Conservation (phyloP, 2,329 filamentous ascomycete species). For the Monosporascus sp. region DNA sequence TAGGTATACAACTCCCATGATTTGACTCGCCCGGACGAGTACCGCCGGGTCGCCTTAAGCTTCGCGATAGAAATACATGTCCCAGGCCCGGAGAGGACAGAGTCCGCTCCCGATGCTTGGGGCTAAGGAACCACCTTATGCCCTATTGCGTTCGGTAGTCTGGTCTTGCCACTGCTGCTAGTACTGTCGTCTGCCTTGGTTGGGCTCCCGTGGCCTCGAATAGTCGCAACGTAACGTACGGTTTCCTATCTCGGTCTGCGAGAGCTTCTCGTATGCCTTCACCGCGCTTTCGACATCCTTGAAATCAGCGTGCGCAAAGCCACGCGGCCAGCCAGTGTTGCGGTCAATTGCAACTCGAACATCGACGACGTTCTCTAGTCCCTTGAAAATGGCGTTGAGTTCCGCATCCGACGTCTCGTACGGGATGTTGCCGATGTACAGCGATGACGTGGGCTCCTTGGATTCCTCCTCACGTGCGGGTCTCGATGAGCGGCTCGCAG, state of each 20-base stretch:
- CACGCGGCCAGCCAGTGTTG: constrained; percentile 71
- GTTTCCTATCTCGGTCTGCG: constrained; percentile 55
- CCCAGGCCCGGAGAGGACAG: background rate
- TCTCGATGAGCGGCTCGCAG: constrained; percentile 19
- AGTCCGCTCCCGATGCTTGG: background rate
- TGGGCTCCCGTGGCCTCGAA: constrained; percentile 25
- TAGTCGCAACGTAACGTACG: constrained; percentile 63
- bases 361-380: constrained; percentile 64
- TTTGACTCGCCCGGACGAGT: background rate
- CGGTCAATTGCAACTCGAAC: constrained; percentile 80
- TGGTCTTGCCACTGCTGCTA: background rate
- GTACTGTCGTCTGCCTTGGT: background rate
- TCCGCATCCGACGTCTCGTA: constrained; percentile 82
- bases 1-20: background rate
- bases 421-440: constrained; percentile 82
- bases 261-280: constrained; percentile 51
- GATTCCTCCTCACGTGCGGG: background rate
- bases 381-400: constrained; percentile 69
- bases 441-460: constrained; percentile 50
- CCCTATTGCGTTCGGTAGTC: background rate
- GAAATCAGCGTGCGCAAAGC: constrained; percentile 84
- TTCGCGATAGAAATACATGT: background rate
- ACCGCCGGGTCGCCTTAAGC: background rate
- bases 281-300: constrained; percentile 59
- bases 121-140: background rate